Evolutionary conservation across 1,284 basidiomycete species (phyloP), one percentile per base, ranked within the genome.

Genomic region (Heterobasidion occidentale): DNA sequence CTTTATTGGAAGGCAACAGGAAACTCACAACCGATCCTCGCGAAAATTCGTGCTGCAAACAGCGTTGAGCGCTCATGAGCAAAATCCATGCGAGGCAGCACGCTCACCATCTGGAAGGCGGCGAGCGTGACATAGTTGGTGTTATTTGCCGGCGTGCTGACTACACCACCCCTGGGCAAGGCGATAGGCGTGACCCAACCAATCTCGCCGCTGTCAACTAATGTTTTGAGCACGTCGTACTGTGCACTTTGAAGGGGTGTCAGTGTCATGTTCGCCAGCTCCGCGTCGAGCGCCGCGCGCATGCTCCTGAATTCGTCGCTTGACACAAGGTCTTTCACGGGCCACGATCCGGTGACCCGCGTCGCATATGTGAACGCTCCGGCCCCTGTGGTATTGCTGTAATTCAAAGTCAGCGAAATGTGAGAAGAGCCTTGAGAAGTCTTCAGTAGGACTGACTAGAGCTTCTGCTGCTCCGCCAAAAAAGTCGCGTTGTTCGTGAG

Each of bases 171-270:
- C 20, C 53, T 54, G 17, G 60, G 60, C n/a, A 60, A 56, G 35
- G 56, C 51, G 36, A 61, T 56, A 11, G 56, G 53, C 38, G 61
- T 55, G 17, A 60, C 36, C 59, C 60, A 60, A 19, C 60, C 60
- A 46, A 56, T 59, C 49, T 61, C 54, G 33, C 60, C 60, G 8
- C 36, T 45, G 19, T 61, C 60, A 8, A 61, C 54, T 6, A 58
- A 38, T 4, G 49, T 46, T 36, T 54, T 59, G 19, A 60, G 56
- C 19, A 58, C 46, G 15, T 54, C 36, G 36, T 60, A 61, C 53
- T 58, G 56, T 6, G 51, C 45, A 12, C 53, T 55, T 48, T 58
- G 57, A 15, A 60, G 52, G 15, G 59, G 56, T 6, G 59, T 61
- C 9, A 58, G 20, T 12, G 46, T 19, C 19, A 46, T 48, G 46